Base-by-base conservation (phyloP, 2,329 filamentous ascomycete genomes). In the Penicillium janthinellum region DNA sequence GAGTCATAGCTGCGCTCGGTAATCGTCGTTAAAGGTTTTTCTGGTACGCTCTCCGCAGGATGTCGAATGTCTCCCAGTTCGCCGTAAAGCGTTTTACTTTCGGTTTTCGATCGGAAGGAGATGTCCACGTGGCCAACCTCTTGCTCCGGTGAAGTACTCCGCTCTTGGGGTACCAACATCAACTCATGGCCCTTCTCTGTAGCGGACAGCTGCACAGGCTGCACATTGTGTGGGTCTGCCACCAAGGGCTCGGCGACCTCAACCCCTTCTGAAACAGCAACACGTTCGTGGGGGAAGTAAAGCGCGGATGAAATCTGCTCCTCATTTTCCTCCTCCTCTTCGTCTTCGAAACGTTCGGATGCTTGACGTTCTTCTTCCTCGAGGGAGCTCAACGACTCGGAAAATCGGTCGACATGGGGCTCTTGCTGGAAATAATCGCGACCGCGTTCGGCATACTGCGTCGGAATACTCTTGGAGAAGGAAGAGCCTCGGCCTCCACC, bases 231-330 rank as follows among this genome's bases (percentile, higher is more conserved):
- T 42, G 64, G 57, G 45, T 66, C 62, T 49, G 69, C 60, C 35
- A 64, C 54, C 49, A 65, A 64, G 34, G 65, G 50, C 39, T 69
- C 59, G 17, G 72, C 59, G 15, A 56, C 61, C 53, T 72, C 68
- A 51, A 69, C 66, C 34, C 68, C 71, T 56, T 74, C 73, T 8
- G 71, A 65, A 5, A 73, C 66, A 12, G 71, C 64, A n/a, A 73
- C 68, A 22, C 83, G 82, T 64, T 86, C 82, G 74, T 88, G 86
- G 25, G 86, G 86, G 64, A 85, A 87, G 70, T 88, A 88, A 37
- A 86, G 77, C 12, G 86, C 86, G 31, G 85, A 88, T 0, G 85
- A 86, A 41, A 88, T 88, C 61, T 87, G 85, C 70, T 88, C 86
- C 70, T 88, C 86, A 57, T 80, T 79, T 59, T 86, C 84, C 5